A percentile compares a stretch with the other conserved stretches of the same genome.
Conservation (phyloP, 371 early-diverging fungal genomes). For the Amoeboradix gromovi region DNA sequence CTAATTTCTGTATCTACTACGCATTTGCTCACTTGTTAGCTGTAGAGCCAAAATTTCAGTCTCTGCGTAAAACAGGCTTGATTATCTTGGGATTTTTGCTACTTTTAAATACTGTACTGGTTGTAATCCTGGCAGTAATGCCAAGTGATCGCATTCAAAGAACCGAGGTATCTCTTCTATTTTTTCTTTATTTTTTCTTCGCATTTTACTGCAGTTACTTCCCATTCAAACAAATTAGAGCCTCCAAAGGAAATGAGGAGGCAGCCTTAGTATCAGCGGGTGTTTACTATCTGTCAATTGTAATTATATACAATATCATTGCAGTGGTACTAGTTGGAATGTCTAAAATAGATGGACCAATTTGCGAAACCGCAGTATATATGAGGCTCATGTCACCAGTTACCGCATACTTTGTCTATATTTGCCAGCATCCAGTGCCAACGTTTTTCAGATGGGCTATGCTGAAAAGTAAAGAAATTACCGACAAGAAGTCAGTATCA, state of each 20-base stretch:
- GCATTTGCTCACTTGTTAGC: neutral
- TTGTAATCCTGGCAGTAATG: neutral
- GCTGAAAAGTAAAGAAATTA: neutral
- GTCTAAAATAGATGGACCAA: neutral
- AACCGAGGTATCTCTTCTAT: neutral
- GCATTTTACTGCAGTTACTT: neutral
- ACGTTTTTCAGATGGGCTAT: neutral
- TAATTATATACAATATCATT: neutral
- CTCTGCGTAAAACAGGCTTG: neutral
- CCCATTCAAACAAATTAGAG: neutral
- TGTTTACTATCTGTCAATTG: neutral
- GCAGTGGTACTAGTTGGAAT: neutral
- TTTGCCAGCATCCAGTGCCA: neutral
- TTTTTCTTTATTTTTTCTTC: neutral
- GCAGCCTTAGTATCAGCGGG: neutral
- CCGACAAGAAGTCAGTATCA: neutral
- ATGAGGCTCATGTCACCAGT: neutral
- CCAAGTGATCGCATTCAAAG: neutral
- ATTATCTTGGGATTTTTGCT: neutral
- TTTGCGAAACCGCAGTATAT: neutral
- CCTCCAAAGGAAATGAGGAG: neutral
- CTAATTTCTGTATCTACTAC: neutral
- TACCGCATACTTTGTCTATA: neutral
- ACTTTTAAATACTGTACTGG: neutral
- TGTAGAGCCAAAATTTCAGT: neutral